Evolutionary conservation across 2,329 filamentous ascomycete genomes (phyloP).

Genomic region (Fusarium irregulare): DNA sequence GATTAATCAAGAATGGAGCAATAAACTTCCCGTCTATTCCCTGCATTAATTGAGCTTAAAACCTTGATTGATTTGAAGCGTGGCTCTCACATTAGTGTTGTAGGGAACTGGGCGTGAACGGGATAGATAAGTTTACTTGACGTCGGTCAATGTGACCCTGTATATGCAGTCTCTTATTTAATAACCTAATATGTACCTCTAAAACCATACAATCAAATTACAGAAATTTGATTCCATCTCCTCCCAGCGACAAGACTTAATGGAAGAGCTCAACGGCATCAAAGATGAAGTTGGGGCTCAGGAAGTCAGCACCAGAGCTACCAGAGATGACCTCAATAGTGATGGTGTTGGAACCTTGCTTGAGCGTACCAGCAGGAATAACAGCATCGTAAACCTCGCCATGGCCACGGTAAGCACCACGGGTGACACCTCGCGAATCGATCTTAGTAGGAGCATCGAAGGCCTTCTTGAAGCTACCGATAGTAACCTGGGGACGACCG

Average conservation of each 20-base stretch:
- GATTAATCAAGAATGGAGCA: not conserved
- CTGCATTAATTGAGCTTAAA: not conserved
- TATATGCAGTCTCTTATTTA: slow-evolving; percentile 8
- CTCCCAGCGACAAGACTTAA: slow-evolving; percentile 6
- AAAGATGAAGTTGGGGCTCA: slow-evolving; percentile 66
- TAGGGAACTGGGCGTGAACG: not conserved
- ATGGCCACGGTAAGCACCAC: slow-evolving; percentile 72
- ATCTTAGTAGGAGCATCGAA: slow-evolving; percentile 69
- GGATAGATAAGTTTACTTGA: not conserved
- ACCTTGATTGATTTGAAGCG: not conserved
- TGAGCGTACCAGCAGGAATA: slow-evolving; percentile 69
- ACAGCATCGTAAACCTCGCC: slow-evolving; percentile 72
- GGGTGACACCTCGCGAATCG: slow-evolving; percentile 72
- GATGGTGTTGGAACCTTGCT: slow-evolving; percentile 71
- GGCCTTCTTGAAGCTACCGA: slow-evolving; percentile 61
- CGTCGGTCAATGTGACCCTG: not conserved
- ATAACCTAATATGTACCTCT: slow-evolving; percentile 45
- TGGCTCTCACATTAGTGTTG: not conserved
- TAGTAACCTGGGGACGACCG: slow-evolving; percentile 68
- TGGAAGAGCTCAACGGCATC: slow-evolving; percentile 46
- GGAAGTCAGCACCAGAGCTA: slow-evolving; percentile 63
- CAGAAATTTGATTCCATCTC: not conserved
- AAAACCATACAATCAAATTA: not conserved
- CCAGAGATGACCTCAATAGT: slow-evolving; percentile 69
- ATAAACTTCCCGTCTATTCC: not conserved